phyloP scores from a whole-genome alignment of 768 basidiomycete genomes.

The Suillus bovinus region DNA sequence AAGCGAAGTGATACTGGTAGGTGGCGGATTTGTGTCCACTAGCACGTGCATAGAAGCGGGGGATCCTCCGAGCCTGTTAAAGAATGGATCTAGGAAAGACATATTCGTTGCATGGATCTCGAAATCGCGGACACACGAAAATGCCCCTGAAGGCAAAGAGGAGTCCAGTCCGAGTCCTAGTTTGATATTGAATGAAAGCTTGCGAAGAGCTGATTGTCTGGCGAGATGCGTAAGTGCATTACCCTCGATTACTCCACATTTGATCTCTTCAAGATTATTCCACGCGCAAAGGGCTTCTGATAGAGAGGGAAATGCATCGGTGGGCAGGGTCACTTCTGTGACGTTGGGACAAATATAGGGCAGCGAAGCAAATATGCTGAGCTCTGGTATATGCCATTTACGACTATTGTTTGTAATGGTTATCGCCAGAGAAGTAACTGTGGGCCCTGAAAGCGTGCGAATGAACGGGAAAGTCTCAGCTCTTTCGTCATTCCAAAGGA shows the following conservation, averaged over 20 bases:
- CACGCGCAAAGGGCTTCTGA: conserved; percentile 10
- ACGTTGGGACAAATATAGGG: conserved; percentile 7
- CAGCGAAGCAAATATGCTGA: conserved; percentile 7
- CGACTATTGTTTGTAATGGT: neutral
- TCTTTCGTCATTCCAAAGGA: conserved; percentile 6
- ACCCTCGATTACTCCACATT: conserved; percentile 3
- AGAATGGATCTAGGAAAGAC: neutral
- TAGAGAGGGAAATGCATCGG: neutral
- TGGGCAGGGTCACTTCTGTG: conserved; percentile 1
- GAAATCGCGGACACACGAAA: conserved; percentile 5
- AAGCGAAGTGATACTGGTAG: neutral
- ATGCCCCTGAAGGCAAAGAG: neutral
- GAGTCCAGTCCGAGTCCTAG: neutral
- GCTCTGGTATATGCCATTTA: conserved; percentile 1
- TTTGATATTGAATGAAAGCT: neutral
- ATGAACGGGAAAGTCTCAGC: conserved; percentile 9
- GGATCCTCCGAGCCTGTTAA: conserved; percentile 1
- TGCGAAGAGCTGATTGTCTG: neutral
- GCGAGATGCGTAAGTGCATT: conserved; percentile 7
- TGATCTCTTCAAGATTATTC: conserved; percentile 1
- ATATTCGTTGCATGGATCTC: neutral
- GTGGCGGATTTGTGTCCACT: neutral
- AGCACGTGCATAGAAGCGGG: neutral
- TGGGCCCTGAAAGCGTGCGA: conserved; percentile 8
- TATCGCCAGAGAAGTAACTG: conserved; percentile 5